Evolutionary conservation across 768 basidiomycete species (phyloP).

Genomic region (Trametes cubensis): DNA sequence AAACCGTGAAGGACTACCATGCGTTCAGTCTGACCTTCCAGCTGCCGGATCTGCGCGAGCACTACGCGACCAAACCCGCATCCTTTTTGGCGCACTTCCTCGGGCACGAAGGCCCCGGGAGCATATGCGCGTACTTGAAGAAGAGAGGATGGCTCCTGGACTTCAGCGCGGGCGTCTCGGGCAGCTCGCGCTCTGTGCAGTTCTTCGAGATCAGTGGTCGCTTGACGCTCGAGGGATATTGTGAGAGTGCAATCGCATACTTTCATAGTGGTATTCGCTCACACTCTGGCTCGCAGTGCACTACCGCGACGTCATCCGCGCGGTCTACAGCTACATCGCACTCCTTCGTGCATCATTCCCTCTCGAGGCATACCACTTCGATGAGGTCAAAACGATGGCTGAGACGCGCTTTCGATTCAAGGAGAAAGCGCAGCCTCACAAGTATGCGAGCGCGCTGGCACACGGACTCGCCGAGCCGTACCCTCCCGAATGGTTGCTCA

Average conservation of each 20-base stretch:
- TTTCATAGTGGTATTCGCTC: neutral
- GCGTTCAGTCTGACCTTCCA: conserved; percentile 43
- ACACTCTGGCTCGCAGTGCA: conserved; percentile 32
- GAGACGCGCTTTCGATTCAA: conserved; percentile 50
- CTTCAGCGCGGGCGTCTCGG: conserved; percentile 37
- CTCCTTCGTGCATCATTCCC: conserved; percentile 28
- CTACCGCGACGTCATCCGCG: conserved; percentile 45
- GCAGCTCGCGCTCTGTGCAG: conserved; percentile 38
- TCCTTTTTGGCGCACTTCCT: conserved; percentile 49
- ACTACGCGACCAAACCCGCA: conserved; percentile 45
- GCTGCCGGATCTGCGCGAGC: conserved; percentile 40
- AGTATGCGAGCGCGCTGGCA: conserved; percentile 45
- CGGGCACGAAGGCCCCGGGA: conserved; percentile 56
- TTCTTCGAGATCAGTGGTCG: conserved; percentile 48
- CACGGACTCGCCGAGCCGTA: conserved; percentile 27
- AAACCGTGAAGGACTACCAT: conserved; percentile 49
- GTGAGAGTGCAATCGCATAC: conserved; percentile 33
- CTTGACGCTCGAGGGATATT: conserved; percentile 52
- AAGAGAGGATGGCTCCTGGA: conserved; percentile 45
- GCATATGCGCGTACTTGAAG: conserved; percentile 53
- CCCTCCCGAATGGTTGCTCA: conserved; percentile 25
- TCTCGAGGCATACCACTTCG: conserved; percentile 38
- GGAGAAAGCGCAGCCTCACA: conserved; percentile 47
- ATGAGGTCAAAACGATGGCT: conserved; percentile 47
- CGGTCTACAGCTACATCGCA: conserved; percentile 46